A percentile compares a stretch with the other conserved stretches of the same genome.
Evolutionary conservation across 306 rosid genomes (phyloP).

Genomic region (Trichosanthes cucumerina): DNA sequence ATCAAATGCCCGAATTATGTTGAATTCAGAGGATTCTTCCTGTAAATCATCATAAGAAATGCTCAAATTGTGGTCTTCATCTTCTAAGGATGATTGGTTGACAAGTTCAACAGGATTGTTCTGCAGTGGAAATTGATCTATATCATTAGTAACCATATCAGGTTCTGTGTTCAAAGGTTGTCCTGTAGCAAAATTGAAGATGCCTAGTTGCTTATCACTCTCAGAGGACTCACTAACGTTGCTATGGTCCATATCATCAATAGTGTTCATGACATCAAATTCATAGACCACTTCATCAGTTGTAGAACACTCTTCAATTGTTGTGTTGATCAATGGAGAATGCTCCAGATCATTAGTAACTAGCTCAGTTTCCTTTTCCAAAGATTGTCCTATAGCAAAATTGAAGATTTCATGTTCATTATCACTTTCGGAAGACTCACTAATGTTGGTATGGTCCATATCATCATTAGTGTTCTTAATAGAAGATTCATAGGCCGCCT

Average conservation of each 20-base stretch:
- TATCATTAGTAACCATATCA: constrained; percentile 28
- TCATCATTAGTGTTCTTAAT: constrained; percentile 16
- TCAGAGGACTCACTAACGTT: constrained; percentile 11
- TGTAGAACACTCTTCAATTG: constrained; percentile 16
- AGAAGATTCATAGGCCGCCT: constrained; percentile 15
- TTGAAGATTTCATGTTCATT: constrained; percentile 25
- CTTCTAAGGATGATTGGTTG: constrained; percentile 26
- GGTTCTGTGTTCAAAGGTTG: constrained; percentile 10
- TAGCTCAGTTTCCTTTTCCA: constrained; percentile 16
- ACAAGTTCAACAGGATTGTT: constrained; percentile 16
- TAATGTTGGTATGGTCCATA: constrained; percentile 14
- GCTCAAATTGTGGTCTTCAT: constrained; percentile 9
- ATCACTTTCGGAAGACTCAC: constrained; percentile 9
- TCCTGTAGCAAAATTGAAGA: constrained; percentile 6
- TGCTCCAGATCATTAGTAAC: constrained; percentile 28
- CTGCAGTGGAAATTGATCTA: constrained; percentile 9
- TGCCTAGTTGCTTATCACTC: constrained; percentile 22
- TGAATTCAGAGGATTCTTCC: constrained; percentile 19
- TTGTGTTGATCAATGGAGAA: constrained; percentile 13
- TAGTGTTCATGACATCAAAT: constrained; percentile 19
- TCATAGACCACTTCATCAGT: constrained; percentile 17
- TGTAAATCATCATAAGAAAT: constrained; percentile 20
- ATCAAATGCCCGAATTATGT: constrained; percentile 20
- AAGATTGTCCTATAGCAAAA: constrained; percentile 18
- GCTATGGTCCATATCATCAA: constrained; percentile 13